Evolutionary conservation across 1,139 yeast genomes (phyloP).

Genomic region (Entelexis paramagnoliae): DNA sequence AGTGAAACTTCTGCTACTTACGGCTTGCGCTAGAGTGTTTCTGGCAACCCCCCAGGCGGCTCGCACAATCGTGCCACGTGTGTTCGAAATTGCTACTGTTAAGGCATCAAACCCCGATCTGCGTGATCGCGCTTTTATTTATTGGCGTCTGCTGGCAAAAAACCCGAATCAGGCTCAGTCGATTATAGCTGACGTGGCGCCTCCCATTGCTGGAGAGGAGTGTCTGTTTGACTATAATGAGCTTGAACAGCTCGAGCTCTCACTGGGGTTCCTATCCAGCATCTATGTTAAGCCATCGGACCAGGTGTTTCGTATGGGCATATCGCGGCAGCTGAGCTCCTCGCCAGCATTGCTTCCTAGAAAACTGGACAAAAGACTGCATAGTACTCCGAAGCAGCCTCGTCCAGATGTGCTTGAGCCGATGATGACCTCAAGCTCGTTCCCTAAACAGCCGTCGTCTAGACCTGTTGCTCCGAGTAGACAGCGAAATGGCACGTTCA

Average conservation of each 20-base stretch:
- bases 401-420: neutral
- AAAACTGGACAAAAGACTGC: slow-evolving; percentile 1
- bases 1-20: slow-evolving; percentile 63
- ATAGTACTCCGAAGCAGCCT: neutral
- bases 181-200: slow-evolving; percentile 39
- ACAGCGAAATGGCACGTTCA: slow-evolving; percentile 1
- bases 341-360: slow-evolving; percentile 54
- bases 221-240: slow-evolving; percentile 61
- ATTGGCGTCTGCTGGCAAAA: slow-evolving; percentile 64
- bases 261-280: slow-evolving; percentile 73
- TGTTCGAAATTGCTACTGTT: slow-evolving; percentile 65
- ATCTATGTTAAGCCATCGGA: slow-evolving; percentile 74
- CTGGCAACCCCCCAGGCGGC: slow-evolving; percentile 47
- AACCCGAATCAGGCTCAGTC: slow-evolving; percentile 20
- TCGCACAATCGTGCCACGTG: slow-evolving; percentile 45
- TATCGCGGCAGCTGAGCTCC: slow-evolving; percentile 42
- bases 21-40: slow-evolving; percentile 65
- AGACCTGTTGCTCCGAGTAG: slow-evolving; percentile 2
- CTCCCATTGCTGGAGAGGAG: slow-evolving; percentile 55
- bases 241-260: slow-evolving; percentile 71
- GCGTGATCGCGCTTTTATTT: slow-evolving; percentile 74
- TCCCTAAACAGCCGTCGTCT: neutral
- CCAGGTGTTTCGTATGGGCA: slow-evolving; percentile 64
- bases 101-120: slow-evolving; percentile 70
- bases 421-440: slow-evolving; percentile 1